phyloP scores from a whole-genome alignment of 1,284 basidiomycete species.

The Pascua guehoae region DNA sequence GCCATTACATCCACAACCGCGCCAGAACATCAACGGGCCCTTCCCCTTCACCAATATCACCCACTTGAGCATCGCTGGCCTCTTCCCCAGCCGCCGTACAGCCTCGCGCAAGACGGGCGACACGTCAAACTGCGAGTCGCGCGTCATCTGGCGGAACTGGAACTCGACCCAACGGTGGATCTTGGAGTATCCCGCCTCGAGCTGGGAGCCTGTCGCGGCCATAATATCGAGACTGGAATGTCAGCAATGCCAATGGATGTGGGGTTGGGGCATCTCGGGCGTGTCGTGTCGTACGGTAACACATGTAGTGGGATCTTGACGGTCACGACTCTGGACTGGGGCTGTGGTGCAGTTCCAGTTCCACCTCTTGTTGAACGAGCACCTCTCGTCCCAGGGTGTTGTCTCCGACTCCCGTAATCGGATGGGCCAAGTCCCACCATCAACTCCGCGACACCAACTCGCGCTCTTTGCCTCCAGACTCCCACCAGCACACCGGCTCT shows the following conservation, averaged over 20 bases:
- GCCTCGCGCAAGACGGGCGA: slow-evolving; percentile 66
- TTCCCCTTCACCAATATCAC: slow-evolving; percentile 30
- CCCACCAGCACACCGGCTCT: too few relatives aligned
- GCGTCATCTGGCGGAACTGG: slow-evolving; percentile 77
- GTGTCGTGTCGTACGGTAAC: too few relatives aligned
- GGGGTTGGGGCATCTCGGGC: background rate
- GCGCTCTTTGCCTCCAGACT: too few relatives aligned
- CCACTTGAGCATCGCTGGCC: slow-evolving; percentile 75
- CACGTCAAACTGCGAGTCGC: slow-evolving; percentile 76
- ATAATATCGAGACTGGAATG: slow-evolving; percentile 75
- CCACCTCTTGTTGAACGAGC: too few relatives aligned
- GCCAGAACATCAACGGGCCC: background rate
- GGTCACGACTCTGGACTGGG: background rate
- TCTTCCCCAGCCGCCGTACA: slow-evolving; percentile 64
- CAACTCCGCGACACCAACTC: too few relatives aligned
- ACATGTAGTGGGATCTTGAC: too few relatives aligned
- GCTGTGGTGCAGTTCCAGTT: too few relatives aligned
- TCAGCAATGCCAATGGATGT: background rate
- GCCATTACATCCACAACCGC: too few relatives aligned
- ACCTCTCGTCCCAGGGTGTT: too few relatives aligned
- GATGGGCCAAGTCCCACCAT: background rate
- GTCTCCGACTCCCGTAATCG: too few relatives aligned
- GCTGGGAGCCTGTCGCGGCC: slow-evolving; percentile 69
- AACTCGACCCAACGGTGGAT: slow-evolving; percentile 79
- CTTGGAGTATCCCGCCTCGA: slow-evolving; percentile 87